These are phyloP conservation scores for Lepiota venenata DNA, from an alignment of 768 basidiomycete genomes.

Conservation along the genomic window DNA sequence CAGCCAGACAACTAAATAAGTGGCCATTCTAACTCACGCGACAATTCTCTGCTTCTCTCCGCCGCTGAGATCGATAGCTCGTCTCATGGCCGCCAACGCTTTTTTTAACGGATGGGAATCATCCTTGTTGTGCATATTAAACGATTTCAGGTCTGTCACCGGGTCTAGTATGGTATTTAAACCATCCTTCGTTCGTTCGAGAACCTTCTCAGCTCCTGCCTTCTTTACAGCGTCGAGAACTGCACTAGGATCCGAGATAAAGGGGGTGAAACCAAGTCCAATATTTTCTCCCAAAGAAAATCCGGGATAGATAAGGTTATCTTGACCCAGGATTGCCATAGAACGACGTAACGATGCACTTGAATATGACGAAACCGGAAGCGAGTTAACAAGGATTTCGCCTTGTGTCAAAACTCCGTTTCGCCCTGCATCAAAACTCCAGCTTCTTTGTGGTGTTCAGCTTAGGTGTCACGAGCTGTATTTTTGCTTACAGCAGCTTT, in stretches of 20 bases:
- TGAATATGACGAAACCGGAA: conserved; percentile 25
- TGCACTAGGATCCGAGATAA: no score
- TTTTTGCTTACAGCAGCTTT: conserved; percentile 23
- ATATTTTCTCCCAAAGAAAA: no score
- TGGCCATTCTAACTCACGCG: conserved; percentile 33
- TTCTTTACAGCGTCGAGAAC: no score
- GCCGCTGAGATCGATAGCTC: conserved; percentile 32
- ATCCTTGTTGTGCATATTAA: conserved; percentile 27
- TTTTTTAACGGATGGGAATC: conserved; percentile 22
- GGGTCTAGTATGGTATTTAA: conserved; percentile 38
- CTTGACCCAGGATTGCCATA: conserved; percentile 33
- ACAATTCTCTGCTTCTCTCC: conserved; percentile 49
- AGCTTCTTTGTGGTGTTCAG: no score
- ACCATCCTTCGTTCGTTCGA: conserved; percentile 34
- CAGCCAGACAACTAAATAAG: not conserved
- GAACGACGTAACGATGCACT: conserved; percentile 25
- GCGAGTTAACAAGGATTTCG: no score
- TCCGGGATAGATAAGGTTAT: conserved; percentile 35
- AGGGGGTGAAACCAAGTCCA: no score
- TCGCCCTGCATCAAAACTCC: no score
- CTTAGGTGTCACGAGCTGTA: no score
- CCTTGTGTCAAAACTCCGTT: no score
- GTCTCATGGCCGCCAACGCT: no score
- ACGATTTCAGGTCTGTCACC: conserved; percentile 13
- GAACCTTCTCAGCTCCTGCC: no score